Evolutionary conservation across 768 basidiomycete genomes (phyloP), one percentile per base, ranked within the genome.

Genomic region (Saitozyma podzolica): DNA sequence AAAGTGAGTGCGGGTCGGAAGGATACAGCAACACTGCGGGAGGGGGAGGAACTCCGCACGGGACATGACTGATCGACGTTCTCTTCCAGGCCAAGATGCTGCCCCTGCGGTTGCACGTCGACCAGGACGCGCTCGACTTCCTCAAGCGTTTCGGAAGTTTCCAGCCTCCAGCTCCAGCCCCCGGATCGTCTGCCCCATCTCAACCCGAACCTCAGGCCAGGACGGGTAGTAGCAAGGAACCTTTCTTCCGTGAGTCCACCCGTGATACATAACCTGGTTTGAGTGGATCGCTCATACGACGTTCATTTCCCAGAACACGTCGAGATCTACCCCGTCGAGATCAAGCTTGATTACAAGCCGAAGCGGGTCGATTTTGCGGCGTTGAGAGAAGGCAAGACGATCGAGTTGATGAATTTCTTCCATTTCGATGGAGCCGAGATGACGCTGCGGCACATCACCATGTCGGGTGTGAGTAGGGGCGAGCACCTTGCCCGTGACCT

Each of bases 381-480:
- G 9, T 82, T 99, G 61, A 85, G 87, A 45, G 89, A 93, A 64
- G 96, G 96, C 13, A 86, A 84, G 78, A 93, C 92, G 0, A 95
- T 95, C 63, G 96, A 99, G 75, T 80, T 99, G 51, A 98, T 99
- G 95, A 99, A 99, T 77, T 98, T 99, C 80, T 99, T 99, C 88
- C 94, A 98, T 80, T 99, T 98, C 68, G 96, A 98, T 70, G 94
- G 92, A 0, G 90, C 95, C 4, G 96, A 97, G 79, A 98, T 99
- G 92, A 96, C 93, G 0, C 80, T 99, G 56, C 84, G 96, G 60
- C 93, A 96, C 73, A 88, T 98, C 66, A 92, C 91, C 16, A 78
- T 98, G 40, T 86, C 88, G 63, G 96, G 96, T 40, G 94, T 97
- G 77, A 74, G 91, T 83, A 13, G 13, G 13, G 29, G 29, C 29